phyloP scores from a whole-genome alignment of 139 green algal species.

The Volvox africanus region DNA sequence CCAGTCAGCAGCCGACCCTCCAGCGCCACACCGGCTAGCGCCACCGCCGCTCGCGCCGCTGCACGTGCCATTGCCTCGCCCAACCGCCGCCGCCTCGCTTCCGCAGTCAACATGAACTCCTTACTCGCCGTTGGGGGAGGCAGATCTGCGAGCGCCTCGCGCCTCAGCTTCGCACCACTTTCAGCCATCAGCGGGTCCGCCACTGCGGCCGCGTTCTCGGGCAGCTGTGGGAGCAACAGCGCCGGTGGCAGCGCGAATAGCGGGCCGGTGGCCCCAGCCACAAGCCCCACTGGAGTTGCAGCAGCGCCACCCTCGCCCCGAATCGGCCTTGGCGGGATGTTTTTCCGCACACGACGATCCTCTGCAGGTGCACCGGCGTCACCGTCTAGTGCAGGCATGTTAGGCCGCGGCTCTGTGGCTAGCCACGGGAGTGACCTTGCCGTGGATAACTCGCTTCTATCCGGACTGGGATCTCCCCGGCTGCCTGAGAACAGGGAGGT shows the following conservation, averaged over 20 bases:
- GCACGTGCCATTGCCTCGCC: background rate
- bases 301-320: background rate
- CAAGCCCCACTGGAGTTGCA: background rate
- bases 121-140: background rate
- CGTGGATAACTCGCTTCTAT: background rate
- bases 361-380: background rate
- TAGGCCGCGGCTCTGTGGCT: background rate
- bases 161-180: background rate
- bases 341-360: background rate
- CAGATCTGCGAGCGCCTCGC: background rate
- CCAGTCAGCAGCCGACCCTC: background rate
- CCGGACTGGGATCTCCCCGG: background rate
- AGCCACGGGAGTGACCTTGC: background rate
- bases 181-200: background rate
- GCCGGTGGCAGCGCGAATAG: background rate
- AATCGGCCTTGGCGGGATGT: background rate
- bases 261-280: background rate
- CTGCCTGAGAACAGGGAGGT: background rate
- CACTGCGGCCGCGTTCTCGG: too few relatives aligned
- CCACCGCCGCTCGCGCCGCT: conserved; percentile 18
- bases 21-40: background rate
- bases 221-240: background rate
- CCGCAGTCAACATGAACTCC: background rate
- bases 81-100: background rate
- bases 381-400: background rate